Percentiles rank a stretch among this genome's conserved stretches.
Conservation (phyloP, 2,329 filamentous ascomycete species). For the Colletotrichum brevisporum region DNA sequence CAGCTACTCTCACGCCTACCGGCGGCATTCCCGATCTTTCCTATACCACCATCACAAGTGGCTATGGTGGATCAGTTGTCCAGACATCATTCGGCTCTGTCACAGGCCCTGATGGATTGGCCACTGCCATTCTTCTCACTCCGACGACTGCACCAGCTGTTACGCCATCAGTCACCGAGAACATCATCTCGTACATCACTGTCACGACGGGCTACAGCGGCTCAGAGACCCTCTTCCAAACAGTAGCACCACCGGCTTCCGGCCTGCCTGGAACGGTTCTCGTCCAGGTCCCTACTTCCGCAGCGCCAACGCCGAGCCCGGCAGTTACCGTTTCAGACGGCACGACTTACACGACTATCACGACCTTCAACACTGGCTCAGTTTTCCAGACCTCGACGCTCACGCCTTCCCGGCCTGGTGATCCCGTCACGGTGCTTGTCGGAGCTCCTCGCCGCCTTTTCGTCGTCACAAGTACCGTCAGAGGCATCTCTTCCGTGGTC, state of each 20-base stretch:
- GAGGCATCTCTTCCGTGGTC: background rate
- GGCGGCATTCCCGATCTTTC: constrained; percentile 6
- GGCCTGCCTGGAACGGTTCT: constrained; percentile 31
- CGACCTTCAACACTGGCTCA: constrained; percentile 13
- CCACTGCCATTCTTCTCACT: constrained; percentile 20
- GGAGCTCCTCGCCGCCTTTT: constrained; percentile 2
- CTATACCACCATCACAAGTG: constrained; percentile 30
- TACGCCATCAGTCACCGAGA: constrained; percentile 17
- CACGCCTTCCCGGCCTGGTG: background rate
- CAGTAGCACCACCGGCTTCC: constrained; percentile 27
- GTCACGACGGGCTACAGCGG: constrained; percentile 31
- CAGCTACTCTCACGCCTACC: background rate
- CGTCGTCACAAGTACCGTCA: constrained; percentile 4
- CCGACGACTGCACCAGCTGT: background rate
- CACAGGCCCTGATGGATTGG: constrained; percentile 27
- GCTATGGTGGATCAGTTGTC: constrained; percentile 14
- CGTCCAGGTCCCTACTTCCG: constrained; percentile 24
- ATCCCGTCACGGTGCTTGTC: constrained; percentile 18
- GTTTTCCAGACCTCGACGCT: constrained; percentile 6
- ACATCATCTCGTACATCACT: constrained; percentile 31
- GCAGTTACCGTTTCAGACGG: background rate
- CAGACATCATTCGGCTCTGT: constrained; percentile 23
- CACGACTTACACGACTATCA: constrained; percentile 4
- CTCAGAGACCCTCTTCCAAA: constrained; percentile 10
- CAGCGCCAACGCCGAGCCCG: background rate